Percentiles rank a stretch among this genome's conserved stretches.
These are phyloP conservation scores for Claviceps fusiformis DNA, from an alignment of 2,329 filamentous ascomycete genomes.

Conservation along the genomic window DNA sequence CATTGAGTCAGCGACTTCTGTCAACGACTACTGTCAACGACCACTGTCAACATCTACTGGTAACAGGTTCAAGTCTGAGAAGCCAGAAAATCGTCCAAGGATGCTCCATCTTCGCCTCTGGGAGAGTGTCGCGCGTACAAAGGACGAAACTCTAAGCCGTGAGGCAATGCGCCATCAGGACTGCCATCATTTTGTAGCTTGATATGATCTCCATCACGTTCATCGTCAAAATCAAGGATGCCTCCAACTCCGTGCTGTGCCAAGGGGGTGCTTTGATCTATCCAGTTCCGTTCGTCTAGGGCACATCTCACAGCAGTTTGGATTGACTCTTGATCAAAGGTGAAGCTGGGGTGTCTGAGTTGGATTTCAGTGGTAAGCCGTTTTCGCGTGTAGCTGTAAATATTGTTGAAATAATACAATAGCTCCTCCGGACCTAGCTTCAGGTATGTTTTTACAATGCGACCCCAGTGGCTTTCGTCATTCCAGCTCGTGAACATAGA, in stretches of 20 bases:
- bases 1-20: slow-evolving; percentile 1
- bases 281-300: slow-evolving; percentile 24
- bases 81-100: slow-evolving; percentile 15
- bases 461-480: slow-evolving; percentile 23
- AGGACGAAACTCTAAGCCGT: slow-evolving; percentile 15
- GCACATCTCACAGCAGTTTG: slow-evolving; percentile 24
- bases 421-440: slow-evolving; percentile 37
- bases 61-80: slow-evolving; percentile 1
- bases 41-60: too few species aligned
- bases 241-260: slow-evolving; percentile 23
- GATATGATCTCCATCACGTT: slow-evolving; percentile 19
- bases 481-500: slow-evolving; percentile 22
- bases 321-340: slow-evolving; percentile 31
- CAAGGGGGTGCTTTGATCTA: slow-evolving; percentile 17
- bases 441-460: slow-evolving; percentile 30
- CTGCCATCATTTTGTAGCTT: slow-evolving; percentile 22
- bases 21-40: neutral
- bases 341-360: slow-evolving; percentile 27
- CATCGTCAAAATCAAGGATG: slow-evolving; percentile 28
- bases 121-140: slow-evolving; percentile 25
- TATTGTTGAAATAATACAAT: slow-evolving; percentile 33
- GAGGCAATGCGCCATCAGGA: slow-evolving; percentile 21
- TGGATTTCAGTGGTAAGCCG: slow-evolving; percentile 30
- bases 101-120: slow-evolving; percentile 25
- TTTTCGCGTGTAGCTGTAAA: slow-evolving; percentile 30